Evolutionary conservation across 352 stramenopile genomes (phyloP), one percentile per base, ranked within the genome.

Genomic region (Elongisporangium senticosum): DNA sequence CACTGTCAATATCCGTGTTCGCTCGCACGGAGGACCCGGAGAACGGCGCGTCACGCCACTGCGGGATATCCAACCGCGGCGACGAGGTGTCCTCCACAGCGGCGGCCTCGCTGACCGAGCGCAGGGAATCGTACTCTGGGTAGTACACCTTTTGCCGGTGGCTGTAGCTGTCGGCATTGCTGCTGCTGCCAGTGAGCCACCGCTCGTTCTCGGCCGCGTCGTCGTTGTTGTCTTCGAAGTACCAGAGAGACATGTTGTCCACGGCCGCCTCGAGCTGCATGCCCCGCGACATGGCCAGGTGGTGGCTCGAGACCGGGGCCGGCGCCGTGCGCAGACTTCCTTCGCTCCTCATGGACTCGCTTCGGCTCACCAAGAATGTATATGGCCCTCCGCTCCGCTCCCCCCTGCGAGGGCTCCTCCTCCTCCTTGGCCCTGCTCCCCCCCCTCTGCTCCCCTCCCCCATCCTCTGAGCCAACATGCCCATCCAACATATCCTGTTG

Each of bases 231-330:
- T 68, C 56, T 24, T 68, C 75, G 62, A 91, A 89, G 59, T 85
- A 88, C 77, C 77, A 88, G 24, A 75, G 65, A 1, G 81, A 77
- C 22, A 91, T 63, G 63, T 70, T 79, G 50, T 91, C 81, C 13
- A 91, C 75, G 10, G 71, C 82, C 10, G 72, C 79, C 55, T 91
- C 82, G 53, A 91, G 77, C 58, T 88, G 75, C 53, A 72, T 69
- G 50, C 79, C 79, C 43, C 82, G 79, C 8, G 79, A 86, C 26
- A 76, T 64, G 33, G 33, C 33, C 33, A 43, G 33, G 33, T 43
- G 33, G 33, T 43, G 33, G 33, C 33, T 43, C 33, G 33, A 1
- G 19, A 71, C 23, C 11, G 49, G 20, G 24, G 71, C 26, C 19
- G 60, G 28, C 28, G 49, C 58, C 19, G 58, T 43, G 33, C 33